These are phyloP conservation scores for Mucor circinelloides DNA, from an alignment of 371 early-diverging fungal genomes.

Conservation along the genomic window DNA sequence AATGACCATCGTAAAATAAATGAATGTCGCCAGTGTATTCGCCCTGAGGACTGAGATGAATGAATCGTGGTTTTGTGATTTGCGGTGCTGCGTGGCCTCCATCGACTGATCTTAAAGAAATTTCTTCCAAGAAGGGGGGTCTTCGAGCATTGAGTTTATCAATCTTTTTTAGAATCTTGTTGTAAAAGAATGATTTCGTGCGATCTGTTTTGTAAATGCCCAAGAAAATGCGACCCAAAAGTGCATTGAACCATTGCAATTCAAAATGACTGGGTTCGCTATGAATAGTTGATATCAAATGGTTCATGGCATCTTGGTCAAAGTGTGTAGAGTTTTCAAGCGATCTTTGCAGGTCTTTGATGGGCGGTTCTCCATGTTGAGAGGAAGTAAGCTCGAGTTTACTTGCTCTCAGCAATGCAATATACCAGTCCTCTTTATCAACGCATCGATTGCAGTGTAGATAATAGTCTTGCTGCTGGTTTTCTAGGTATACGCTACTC, in stretches of 20 bases:
- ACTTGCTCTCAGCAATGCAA: constrained; percentile 53
- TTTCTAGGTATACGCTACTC: not conserved
- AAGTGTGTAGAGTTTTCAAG: constrained; percentile 52
- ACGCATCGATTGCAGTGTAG: constrained; percentile 55
- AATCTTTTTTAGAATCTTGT: constrained; percentile 65
- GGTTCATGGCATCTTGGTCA: constrained; percentile 55
- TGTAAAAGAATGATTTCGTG: constrained; percentile 58
- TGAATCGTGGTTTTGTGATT: constrained; percentile 74
- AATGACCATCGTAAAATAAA: constrained; percentile 78
- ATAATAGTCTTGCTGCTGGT: constrained; percentile 41
- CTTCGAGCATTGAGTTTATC: constrained; percentile 69
- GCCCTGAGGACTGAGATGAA: constrained; percentile 69
- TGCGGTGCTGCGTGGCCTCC: constrained; percentile 83
- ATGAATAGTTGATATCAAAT: constrained; percentile 55
- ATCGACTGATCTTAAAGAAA: constrained; percentile 73
- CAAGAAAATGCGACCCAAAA: constrained; percentile 79
- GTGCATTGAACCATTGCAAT: constrained; percentile 87
- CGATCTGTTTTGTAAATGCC: constrained; percentile 72
- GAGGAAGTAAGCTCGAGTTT: constrained; percentile 22
- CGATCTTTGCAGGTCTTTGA: constrained; percentile 1
- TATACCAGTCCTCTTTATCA: constrained; percentile 93
- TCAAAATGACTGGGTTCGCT: constrained; percentile 58
- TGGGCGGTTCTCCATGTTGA: constrained; percentile 25
- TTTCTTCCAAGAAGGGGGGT: constrained; percentile 78
- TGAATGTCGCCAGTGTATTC: constrained; percentile 75